Percentiles rank a stretch among this genome's conserved stretches.
These are phyloP conservation scores for Rubia tinctorum DNA, from an alignment of 305 asterid species.

Conservation along the genomic window DNA sequence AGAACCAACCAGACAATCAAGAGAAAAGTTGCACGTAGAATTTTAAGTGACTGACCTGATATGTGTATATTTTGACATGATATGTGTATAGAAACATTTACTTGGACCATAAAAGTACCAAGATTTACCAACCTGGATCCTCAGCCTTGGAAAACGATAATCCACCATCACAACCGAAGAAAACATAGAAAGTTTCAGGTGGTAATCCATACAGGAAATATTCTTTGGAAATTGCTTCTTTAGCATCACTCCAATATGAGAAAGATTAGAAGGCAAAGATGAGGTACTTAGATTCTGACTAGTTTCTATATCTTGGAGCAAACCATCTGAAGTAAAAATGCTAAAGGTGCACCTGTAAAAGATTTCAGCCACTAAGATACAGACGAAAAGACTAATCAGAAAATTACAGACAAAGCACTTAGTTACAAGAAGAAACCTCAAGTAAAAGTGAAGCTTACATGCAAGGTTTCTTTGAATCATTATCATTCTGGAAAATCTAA, in stretches of 20 bases:
- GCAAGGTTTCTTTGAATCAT: slow-evolving; percentile 52
- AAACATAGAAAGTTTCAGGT: slow-evolving; percentile 50
- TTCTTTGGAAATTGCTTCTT: too few species aligned
- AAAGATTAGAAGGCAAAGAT: slow-evolving; percentile 46
- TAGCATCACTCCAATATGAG: slow-evolving; percentile 41
- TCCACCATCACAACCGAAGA: slow-evolving; percentile 53
- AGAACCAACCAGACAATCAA: neutral
- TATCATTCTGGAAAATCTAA: slow-evolving; percentile 59
- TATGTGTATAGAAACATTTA: neutral
- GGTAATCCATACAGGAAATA: slow-evolving; percentile 77
- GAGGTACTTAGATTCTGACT: slow-evolving; percentile 84
- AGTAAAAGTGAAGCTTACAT: slow-evolving; percentile 46
- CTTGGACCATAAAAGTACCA: neutral
- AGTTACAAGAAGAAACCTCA: slow-evolving; percentile 19
- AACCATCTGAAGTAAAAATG: slow-evolving; percentile 75
- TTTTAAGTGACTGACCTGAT: slow-evolving; percentile 46
- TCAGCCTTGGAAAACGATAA: slow-evolving; percentile 23
- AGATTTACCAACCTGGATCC: slow-evolving; percentile 20
- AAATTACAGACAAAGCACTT: slow-evolving; percentile 12
- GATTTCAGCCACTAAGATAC: slow-evolving; percentile 23
- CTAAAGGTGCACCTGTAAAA: slow-evolving; percentile 79
- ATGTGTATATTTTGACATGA: slow-evolving; percentile 81
- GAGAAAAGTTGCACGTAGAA: neutral
- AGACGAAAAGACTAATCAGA: slow-evolving; percentile 19
- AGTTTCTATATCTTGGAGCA: slow-evolving; percentile 77